Percentiles rank a stretch among this genome's conserved stretches.
Conservation (phyloP, 805 yeast species). For the Yarrowia alimentaria region DNA sequence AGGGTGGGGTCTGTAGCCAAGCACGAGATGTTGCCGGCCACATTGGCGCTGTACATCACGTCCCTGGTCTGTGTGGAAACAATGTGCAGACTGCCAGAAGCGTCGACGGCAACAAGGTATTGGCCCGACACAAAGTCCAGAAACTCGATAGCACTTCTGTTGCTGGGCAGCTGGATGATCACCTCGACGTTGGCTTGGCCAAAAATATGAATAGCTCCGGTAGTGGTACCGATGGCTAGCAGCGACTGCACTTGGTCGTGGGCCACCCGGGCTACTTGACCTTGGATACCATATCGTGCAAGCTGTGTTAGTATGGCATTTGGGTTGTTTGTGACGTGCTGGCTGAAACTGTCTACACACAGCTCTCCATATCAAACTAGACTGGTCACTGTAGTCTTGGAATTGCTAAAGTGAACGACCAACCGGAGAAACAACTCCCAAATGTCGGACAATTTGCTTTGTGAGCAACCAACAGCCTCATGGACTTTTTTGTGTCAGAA, state of each 20-base stretch:
- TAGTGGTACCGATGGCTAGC: slow-evolving; percentile 72
- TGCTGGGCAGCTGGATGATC: slow-evolving; percentile 52
- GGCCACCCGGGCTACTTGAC: slow-evolving; percentile 64
- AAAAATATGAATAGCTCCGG: slow-evolving; percentile 69
- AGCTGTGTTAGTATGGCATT: slow-evolving; percentile 32
- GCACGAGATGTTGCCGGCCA: slow-evolving; percentile 66
- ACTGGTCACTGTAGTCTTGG: too few relatives aligned
- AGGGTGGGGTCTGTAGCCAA: slow-evolving; percentile 79
- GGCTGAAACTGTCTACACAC: neutral
- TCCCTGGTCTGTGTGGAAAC: slow-evolving; percentile 66
- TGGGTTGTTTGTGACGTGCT: too few relatives aligned
- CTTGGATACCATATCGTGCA: slow-evolving; percentile 57
- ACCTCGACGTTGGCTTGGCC: slow-evolving; percentile 83
- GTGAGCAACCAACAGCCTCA: too few relatives aligned
- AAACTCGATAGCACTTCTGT: slow-evolving; percentile 40
- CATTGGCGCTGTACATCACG: slow-evolving; percentile 57
- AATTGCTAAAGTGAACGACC: too few relatives aligned
- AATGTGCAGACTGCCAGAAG: slow-evolving; percentile 59
- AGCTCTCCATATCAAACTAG: too few relatives aligned
- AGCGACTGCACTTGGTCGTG: slow-evolving; percentile 88
- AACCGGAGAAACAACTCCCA: too few relatives aligned
- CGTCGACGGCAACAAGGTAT: slow-evolving; percentile 71
- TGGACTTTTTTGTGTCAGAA: neutral
- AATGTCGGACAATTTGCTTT: too few relatives aligned
- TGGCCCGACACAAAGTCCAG: slow-evolving; percentile 75